A percentile compares a stretch with the other conserved stretches of the same genome.
Conservation (phyloP, 2,329 filamentous ascomycete genomes). For the Didymella sp. region DNA sequence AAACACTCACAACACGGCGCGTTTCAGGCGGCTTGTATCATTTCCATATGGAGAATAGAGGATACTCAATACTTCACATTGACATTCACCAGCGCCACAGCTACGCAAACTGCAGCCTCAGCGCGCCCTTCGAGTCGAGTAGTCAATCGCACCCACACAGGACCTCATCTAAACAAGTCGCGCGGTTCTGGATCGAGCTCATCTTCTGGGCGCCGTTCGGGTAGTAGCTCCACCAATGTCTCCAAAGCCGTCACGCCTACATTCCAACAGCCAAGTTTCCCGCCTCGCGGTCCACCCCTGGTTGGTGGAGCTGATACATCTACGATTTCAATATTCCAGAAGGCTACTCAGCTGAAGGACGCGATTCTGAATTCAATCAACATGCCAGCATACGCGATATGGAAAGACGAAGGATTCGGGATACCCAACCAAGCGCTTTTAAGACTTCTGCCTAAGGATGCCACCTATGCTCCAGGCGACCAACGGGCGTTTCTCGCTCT, state of each 20-base stretch:
- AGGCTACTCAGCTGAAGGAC: conserved; percentile 77
- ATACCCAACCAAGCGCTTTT: conserved; percentile 73
- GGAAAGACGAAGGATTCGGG: conserved; percentile 77
- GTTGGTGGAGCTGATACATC: conserved; percentile 58
- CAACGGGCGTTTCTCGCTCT: conserved; percentile 62
- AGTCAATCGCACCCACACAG: conserved; percentile 52
- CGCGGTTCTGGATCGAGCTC: conserved; percentile 51
- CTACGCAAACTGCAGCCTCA: conserved; percentile 22
- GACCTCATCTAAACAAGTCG: conserved; percentile 40
- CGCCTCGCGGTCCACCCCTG: conserved; percentile 70
- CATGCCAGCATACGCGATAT: conserved; percentile 77
- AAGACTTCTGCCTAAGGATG: conserved; percentile 51
- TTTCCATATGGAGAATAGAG: conserved; percentile 76
- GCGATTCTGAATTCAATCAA: conserved; percentile 76
- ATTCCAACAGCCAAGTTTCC: conserved; percentile 67
- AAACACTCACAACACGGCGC: conserved; percentile 37
- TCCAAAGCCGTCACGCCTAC: conserved; percentile 60
- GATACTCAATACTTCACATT: conserved; percentile 74
- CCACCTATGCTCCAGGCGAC: conserved; percentile 44
- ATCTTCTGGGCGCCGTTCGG: conserved; percentile 45
- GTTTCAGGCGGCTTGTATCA: conserved; percentile 74
- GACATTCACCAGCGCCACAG: conserved; percentile 70
- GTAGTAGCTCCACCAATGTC: conserved; percentile 41
- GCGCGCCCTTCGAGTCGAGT: conserved; percentile 47
- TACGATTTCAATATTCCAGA: conserved; percentile 72